Evolutionary conservation across 2,329 filamentous ascomycete genomes (phyloP), one percentile per base, ranked within the genome.

Genomic region (Neofusicoccum kwambonambiense): DNA sequence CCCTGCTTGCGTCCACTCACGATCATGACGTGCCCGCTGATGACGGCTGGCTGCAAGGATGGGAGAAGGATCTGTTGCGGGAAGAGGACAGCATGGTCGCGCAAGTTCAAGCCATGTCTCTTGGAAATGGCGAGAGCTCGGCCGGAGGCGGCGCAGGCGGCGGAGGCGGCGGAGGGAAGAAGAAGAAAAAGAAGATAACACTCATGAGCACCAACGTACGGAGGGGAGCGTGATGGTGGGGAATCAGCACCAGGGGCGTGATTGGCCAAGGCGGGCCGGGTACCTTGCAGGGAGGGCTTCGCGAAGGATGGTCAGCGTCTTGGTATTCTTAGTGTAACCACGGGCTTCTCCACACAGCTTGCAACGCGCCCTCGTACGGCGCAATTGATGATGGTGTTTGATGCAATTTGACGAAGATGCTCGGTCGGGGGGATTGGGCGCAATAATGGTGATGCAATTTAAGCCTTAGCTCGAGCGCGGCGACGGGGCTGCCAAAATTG

Each of bases 31-130:
- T 74, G 66, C 68, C 70, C 8, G 79, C 77, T 2, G 87, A 93
- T 67, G 93, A 97, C 74, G 94, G 93, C 0, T 97, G 93, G 93
- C 80, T 94, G 15, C 89, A 91, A 70, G 92, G 89, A 1, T 91
- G 89, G 89, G 91, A 96, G 71, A 88, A 90, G 65, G 87, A 97
- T 64, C 75, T 96, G 15, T 81, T 87, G 64, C 17, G 17, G 22
- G 89, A 92, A 60, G 81, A 86, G 57, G 81, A 85, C 62, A 77
- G 79, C 51, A 69, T 86, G 52, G 76, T 86, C 13, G 82, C 82
- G 4, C 81, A 83, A 65, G 80, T 82, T 6, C 80, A 82, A 65
- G 73, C 76, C 3, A 67, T 78, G 69, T 77, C 76, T 3, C 51
- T 77, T 13, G 71, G 70, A 4, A 74, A 72, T 65, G 70, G 64